These are phyloP conservation scores for Candida hispaniensis DNA, from an alignment of 805 yeast genomes.

Conservation along the genomic window DNA sequence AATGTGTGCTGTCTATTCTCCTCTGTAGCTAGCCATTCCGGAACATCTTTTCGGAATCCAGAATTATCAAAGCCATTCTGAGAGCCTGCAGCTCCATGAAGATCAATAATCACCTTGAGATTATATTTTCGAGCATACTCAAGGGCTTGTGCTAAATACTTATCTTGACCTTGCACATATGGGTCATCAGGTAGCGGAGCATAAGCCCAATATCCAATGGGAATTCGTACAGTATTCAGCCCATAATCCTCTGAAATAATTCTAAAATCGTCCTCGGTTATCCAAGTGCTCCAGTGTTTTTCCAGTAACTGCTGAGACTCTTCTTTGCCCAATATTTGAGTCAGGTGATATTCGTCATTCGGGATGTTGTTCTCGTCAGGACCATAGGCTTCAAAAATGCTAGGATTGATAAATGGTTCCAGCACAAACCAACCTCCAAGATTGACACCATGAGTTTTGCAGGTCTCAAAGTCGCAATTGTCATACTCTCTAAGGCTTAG, in stretches of 20 bases:
- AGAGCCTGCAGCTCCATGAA: constrained; percentile 95
- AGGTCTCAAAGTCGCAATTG: constrained; percentile 26
- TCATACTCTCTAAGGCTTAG: no score
- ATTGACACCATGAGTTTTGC: constrained; percentile 41
- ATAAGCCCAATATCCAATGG: constrained; percentile 95
- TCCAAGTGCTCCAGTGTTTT: constrained; percentile 71
- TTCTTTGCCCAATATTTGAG: constrained; percentile 49
- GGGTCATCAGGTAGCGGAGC: constrained; percentile 55
- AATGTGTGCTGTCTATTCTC: constrained; percentile 44
- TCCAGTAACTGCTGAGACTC: constrained; percentile 42
- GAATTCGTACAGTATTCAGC: constrained; percentile 77
- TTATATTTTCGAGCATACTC: constrained; percentile 56
- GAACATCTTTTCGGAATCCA: constrained; percentile 61
- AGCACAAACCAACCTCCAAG: constrained; percentile 86
- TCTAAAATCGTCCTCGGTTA: constrained; percentile 59
- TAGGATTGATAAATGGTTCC: constrained; percentile 80
- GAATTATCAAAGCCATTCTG: constrained; percentile 96
- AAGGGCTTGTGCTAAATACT: constrained; percentile 64
- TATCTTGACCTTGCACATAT: constrained; percentile 71
- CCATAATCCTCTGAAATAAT: constrained; percentile 47
- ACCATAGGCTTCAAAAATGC: constrained; percentile 47
- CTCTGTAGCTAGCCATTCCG: constrained; percentile 42
- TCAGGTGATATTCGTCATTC: constrained; percentile 71
- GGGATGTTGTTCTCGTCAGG: constrained; percentile 39
- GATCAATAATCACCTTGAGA: constrained; percentile 77